Evolutionary conservation across 1,139 yeast species (phyloP).

Genomic region (Nakaseomyces kungkrabaensis): DNA sequence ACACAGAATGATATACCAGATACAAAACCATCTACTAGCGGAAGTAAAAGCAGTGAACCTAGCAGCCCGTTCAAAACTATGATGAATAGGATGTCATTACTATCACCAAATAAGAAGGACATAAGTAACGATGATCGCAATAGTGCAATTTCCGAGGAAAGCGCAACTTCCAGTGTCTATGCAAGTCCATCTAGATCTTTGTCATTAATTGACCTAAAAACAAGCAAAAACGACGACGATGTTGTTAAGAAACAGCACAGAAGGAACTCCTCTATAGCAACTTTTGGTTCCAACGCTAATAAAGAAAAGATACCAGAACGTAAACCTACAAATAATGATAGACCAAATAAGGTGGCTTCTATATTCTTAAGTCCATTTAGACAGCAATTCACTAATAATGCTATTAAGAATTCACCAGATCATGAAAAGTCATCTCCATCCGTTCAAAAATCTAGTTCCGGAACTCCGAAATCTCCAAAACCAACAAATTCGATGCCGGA

Average conservation of each 20-base stretch:
- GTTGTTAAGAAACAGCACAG: conserved; percentile 10
- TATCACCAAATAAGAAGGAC: background rate
- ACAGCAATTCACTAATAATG: conserved; percentile 18
- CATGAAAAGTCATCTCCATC: conserved; percentile 6
- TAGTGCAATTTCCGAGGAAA: background rate
- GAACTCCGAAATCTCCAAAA: conserved; percentile 2
- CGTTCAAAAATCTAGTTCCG: background rate
- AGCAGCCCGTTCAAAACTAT: conserved; percentile 1
- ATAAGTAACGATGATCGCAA: background rate
- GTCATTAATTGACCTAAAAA: background rate
- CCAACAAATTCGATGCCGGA: conserved; percentile 5
- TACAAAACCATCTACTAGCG: background rate
- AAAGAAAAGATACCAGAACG: conserved; percentile 6
- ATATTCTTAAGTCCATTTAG: conserved; percentile 19
- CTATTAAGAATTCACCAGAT: conserved; percentile 13
- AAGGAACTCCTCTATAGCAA: conserved; percentile 12
- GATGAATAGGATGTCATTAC: conserved; percentile 1
- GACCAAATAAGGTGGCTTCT: conserved; percentile 14
- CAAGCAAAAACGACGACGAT: conserved; percentile 5
- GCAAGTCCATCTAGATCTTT: conserved; percentile 15
- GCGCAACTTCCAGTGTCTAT: conserved; percentile 23
- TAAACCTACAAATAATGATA: conserved; percentile 11
- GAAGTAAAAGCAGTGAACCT: background rate
- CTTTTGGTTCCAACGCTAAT: background rate
- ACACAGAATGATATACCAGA: background rate